Evolutionary conservation across 352 stramenopile species (phyloP).

Genomic region (Globisporangium canariense): DNA sequence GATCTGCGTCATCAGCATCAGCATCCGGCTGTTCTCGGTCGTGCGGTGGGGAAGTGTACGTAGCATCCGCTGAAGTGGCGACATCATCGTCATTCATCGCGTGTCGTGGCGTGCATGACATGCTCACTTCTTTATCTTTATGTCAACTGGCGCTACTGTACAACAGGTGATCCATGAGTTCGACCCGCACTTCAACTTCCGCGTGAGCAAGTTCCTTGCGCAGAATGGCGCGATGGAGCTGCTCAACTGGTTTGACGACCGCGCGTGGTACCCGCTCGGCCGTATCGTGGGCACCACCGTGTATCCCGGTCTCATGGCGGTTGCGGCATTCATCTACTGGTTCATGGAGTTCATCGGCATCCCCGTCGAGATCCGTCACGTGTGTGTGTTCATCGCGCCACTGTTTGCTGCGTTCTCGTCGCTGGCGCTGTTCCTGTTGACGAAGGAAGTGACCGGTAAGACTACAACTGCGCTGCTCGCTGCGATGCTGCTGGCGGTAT

Average conservation of each 20-base stretch:
- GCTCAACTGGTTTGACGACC: constrained; percentile 98
- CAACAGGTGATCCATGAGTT: constrained; percentile 89
- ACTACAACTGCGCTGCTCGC: constrained; percentile 80
- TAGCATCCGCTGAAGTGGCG: background rate
- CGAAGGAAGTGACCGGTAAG: constrained; percentile 66
- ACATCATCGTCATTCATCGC: background rate
- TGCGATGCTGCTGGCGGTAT: constrained; percentile 91
- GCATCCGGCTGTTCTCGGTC: constrained; percentile 91
- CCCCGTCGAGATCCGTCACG: constrained; percentile 75
- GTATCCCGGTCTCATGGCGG: constrained; percentile 92
- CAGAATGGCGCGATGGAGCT: constrained; percentile 91
- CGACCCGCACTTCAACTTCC: constrained; percentile 98
- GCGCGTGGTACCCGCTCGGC: constrained; percentile 92
- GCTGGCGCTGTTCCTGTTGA: constrained; percentile 88
- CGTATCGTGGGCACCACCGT: constrained; percentile 90
- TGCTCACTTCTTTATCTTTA: background rate
- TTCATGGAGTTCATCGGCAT: constrained; percentile 51
- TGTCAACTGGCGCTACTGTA: background rate
- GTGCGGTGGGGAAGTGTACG: constrained; percentile 86
- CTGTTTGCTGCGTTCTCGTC: constrained; percentile 84
- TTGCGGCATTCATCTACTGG: constrained; percentile 79
- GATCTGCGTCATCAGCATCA: constrained; percentile 87
- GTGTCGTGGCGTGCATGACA: background rate
- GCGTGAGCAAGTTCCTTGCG: constrained; percentile 94
- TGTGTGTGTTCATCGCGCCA: constrained; percentile 90